Percentiles rank a stretch among this genome's conserved stretches.
Evolutionary conservation across 306 rosid species (phyloP).

Genomic region (Citrullus amarus): DNA sequence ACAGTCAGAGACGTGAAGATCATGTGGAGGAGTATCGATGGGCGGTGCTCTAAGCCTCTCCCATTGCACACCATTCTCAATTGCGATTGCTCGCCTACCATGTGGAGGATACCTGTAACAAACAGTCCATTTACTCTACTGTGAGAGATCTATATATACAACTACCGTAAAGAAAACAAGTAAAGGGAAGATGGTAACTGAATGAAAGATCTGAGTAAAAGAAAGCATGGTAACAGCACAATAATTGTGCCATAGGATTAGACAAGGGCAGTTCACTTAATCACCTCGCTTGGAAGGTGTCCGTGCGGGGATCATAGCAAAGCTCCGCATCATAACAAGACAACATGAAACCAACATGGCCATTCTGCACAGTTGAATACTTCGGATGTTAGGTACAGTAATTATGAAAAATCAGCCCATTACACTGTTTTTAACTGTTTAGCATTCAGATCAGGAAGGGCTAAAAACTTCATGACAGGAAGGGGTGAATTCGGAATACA

Average conservation of each 20-base stretch:
- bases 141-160: neutral
- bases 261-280: neutral
- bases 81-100: conserved; percentile 69
- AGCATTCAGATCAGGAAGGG: conserved; percentile 7
- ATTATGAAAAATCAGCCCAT: neutral
- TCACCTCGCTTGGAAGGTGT: conserved; percentile 94
- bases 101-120: conserved; percentile 73
- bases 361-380: conserved; percentile 45
- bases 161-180: neutral
- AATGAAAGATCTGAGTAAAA: neutral
- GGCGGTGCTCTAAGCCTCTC: conserved; percentile 84
- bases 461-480: neutral
- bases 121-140: conserved; percentile 6
- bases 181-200: neutral
- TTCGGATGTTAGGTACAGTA: neutral
- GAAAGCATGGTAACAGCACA: neutral
- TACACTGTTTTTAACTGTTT: neutral
- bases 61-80: conserved; percentile 59
- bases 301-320: conserved; percentile 60
- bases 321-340: conserved; percentile 96
- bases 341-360: conserved; percentile 88
- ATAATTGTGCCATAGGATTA: neutral
- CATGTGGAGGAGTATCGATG: conserved; percentile 51
- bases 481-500: neutral
- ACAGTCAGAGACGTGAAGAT: conserved; percentile 76